Percentiles rank a stretch among this genome's conserved stretches.
phyloP scores from a whole-genome alignment of 2,329 filamentous ascomycete genomes.

The Claviceps pazoutovae region DNA sequence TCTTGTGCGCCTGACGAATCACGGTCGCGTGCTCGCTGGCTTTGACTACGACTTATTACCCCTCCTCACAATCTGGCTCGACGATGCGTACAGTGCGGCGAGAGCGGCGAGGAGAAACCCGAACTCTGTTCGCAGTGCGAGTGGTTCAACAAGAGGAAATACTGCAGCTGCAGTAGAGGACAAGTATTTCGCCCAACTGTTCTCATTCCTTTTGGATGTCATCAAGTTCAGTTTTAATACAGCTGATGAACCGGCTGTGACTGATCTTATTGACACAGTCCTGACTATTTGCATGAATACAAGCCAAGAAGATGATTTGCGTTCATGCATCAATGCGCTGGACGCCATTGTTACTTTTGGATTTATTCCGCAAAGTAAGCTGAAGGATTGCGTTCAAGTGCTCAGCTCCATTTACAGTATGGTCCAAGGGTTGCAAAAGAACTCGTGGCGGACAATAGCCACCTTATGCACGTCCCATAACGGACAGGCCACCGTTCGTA shows the following conservation, averaged over 20 bases:
- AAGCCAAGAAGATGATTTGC: conserved; percentile 48
- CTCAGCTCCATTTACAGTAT: conserved; percentile 59
- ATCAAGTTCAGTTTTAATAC: conserved; percentile 65
- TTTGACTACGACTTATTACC: conserved; percentile 56
- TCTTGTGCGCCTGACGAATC: conserved; percentile 45
- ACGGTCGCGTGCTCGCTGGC: conserved; percentile 47
- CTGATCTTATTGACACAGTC: conserved; percentile 45
- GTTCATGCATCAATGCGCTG: conserved; percentile 52
- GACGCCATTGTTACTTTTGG: conserved; percentile 60
- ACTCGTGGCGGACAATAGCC: conserved; percentile 55
- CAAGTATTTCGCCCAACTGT: conserved; percentile 48
- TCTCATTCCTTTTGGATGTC: conserved; percentile 50
- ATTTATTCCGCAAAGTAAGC: conserved; percentile 47
- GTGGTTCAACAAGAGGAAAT: conserved; percentile 21
- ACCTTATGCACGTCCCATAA: conserved; percentile 63
- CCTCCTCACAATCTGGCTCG: conserved; percentile 47
- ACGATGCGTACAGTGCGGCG: conserved; percentile 38
- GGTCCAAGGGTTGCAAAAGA: conserved; percentile 44
- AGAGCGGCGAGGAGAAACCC: conserved; percentile 35
- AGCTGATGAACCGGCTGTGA: conserved; percentile 47
- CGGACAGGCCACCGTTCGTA: conserved; percentile 52
- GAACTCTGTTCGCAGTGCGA: conserved; percentile 22
- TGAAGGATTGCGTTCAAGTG: conserved; percentile 54
- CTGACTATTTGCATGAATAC: conserved; percentile 57
- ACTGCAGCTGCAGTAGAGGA: conserved; percentile 36